A percentile compares a stretch with the other conserved stretches of the same genome.
Conservation (phyloP, 352 stramenopile genomes). For the Phytophthora parvispora region DNA sequence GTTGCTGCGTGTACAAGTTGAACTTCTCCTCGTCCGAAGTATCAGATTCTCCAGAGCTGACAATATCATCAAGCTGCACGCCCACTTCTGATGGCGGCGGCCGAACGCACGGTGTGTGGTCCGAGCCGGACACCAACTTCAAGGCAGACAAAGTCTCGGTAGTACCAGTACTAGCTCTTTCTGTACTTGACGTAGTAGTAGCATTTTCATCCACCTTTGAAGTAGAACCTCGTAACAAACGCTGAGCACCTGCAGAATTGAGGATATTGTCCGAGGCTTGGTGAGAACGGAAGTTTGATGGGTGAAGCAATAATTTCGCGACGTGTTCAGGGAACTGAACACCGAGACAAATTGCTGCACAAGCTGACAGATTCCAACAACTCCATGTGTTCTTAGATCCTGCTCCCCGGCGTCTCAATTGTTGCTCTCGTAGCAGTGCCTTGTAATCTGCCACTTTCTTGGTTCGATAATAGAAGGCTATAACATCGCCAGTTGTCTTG, state of each 20-base stretch:
- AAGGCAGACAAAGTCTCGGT: conserved; percentile 31
- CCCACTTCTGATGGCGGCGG: not conserved
- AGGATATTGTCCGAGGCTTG: conserved; percentile 90
- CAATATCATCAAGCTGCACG: conserved; percentile 32
- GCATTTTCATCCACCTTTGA: conserved; percentile 16
- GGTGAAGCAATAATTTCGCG: conserved; percentile 76
- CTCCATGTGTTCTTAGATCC: conserved; percentile 92
- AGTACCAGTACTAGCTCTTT: not conserved
- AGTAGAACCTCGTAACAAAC: conserved; percentile 42
- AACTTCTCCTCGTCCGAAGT: conserved; percentile 48
- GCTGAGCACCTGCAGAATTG: conserved; percentile 73
- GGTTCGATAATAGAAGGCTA: conserved; percentile 98
- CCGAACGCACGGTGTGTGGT: conserved; percentile 35
- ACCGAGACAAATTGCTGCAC: conserved; percentile 83
- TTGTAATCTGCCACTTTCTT: conserved; percentile 99
- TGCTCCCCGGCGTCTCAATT: conserved; percentile 82
- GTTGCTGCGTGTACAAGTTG: conserved; percentile 69
- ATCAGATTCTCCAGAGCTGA: conserved; percentile 31
- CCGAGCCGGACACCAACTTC: conserved; percentile 40
- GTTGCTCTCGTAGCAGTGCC: conserved; percentile 90
- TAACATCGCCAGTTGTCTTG: conserved; percentile 97
- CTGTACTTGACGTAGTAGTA: conserved; percentile 4
- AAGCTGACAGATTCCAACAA: conserved; percentile 89
- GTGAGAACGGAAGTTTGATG: conserved; percentile 88
- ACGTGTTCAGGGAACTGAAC: conserved; percentile 83